Evolutionary conservation across 331 rosid genomes (phyloP).

Genomic region (Quercus tomentella): DNA sequence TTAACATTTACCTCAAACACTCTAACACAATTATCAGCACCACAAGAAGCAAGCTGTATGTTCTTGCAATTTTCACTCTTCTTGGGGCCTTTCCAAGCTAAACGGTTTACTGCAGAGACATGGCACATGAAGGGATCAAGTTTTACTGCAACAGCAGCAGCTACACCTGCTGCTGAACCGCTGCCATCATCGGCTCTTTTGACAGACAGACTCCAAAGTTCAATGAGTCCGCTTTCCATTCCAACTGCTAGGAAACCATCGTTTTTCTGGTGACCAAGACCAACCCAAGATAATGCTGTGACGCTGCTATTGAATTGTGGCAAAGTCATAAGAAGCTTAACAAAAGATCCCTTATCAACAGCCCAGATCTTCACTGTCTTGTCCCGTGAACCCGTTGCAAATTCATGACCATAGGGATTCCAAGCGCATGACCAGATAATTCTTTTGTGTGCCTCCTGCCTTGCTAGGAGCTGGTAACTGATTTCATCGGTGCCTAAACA

Average conservation of each 20-base stretch:
- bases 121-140: slow-evolving; percentile 69
- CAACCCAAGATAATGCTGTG: slow-evolving; percentile 75
- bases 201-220: slow-evolving; percentile 63
- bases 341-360: slow-evolving; percentile 40
- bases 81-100: slow-evolving; percentile 59
- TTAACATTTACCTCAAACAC: slow-evolving; percentile 57
- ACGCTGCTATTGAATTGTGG: slow-evolving; percentile 68
- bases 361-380: slow-evolving; percentile 85
- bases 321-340: slow-evolving; percentile 49
- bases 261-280: slow-evolving; percentile 23
- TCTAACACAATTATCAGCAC: slow-evolving; percentile 81
- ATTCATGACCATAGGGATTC: slow-evolving; percentile 86
- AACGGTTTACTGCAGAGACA: slow-evolving; percentile 66
- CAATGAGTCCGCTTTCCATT: slow-evolving; percentile 88
- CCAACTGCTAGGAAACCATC: slow-evolving; percentile 77
- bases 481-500: slow-evolving; percentile 51
- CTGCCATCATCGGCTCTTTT: slow-evolving; percentile 39
- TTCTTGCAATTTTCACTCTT: slow-evolving; percentile 38
- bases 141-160: slow-evolving; percentile 30
- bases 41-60: slow-evolving; percentile 84
- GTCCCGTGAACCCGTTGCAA: slow-evolving; percentile 94
- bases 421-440: slow-evolving; percentile 98
- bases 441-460: slow-evolving; percentile 94
- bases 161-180: slow-evolving; percentile 22
- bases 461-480: slow-evolving; percentile 50